Base-by-base conservation (phyloP, 495 filamentous ascomycete genomes). In the Penicillium waksmanii region DNA sequence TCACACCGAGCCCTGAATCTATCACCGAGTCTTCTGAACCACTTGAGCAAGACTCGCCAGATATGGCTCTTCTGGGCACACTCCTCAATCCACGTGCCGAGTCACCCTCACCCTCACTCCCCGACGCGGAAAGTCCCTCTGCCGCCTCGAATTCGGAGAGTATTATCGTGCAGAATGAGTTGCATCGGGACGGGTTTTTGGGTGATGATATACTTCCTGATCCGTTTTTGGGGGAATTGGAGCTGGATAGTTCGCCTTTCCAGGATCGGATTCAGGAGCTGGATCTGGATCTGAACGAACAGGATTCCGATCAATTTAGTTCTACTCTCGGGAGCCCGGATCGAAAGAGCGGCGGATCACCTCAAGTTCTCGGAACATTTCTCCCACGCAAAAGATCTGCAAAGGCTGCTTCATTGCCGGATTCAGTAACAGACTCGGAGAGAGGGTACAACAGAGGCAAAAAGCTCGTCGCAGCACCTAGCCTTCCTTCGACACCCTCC, bases 371-470 rank as follows among this genome's bases (percentile, higher is more conserved):
- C 6, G 3, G 21, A 55, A 55, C 17, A 8, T n/a, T 44, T 18
- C 15, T 44, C 34, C 46, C 58, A 5, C 58, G 58, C 38, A 61
- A 61, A 53, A 51, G 58, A 40, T 56, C 5, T 8, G 53, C 58
- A n/a, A 56, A 48, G 48, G 53, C 53, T 15, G 58, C 58, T 10
- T 61, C 58, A 18, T 34, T 61, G 19, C 58, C 58, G 0, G 58
- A 61, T 33, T 61, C 58, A 15, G 53, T 61, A 9, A 56, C 53
- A 19, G 58, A 61, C 33, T 56, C 53, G 36, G 58, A 61, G 48
- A 52, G 58, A 47, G n/a, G 53, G 19, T 61, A 61, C 33, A 46
- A 47, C 13, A 34, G 48, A 13, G 35, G 6, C 2, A 56, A 52
- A 23, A 13, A 38, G 36, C 2, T 42, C 46, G 50, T 21, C 13